These are phyloP conservation scores for Mariannaea elegans DNA, from an alignment of 2,329 filamentous ascomycete species.

Conservation along the genomic window DNA sequence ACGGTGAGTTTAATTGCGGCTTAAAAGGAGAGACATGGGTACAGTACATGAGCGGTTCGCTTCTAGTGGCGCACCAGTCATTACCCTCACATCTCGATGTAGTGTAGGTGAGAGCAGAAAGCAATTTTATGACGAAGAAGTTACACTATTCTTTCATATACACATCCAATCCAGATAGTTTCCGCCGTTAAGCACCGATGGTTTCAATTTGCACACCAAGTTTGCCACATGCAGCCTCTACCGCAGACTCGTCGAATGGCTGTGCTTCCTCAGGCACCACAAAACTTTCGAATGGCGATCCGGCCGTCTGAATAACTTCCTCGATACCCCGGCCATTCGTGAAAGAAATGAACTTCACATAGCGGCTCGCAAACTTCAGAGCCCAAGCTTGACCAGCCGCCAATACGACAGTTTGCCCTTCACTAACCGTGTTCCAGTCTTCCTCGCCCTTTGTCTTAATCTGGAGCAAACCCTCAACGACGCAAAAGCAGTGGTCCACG, in stretches of 20 bases:
- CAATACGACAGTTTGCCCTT: conserved; percentile 59
- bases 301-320: conserved; percentile 51
- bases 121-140: no score
- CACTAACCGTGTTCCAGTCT: conserved; percentile 37
- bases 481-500: conserved; percentile 62
- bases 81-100: no score
- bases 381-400: conserved; percentile 56
- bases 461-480: conserved; percentile 56
- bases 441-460: conserved; percentile 47
- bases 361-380: conserved; percentile 55
- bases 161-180: no score
- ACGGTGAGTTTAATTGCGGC: no score
- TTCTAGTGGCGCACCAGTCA: no score
- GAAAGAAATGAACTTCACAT: conserved; percentile 57
- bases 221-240: not conserved
- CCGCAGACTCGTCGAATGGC: not conserved
- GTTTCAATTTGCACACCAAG: conserved; percentile 13
- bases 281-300: conserved; percentile 43
- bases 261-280: conserved; percentile 49
- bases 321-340: conserved; percentile 60
- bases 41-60: no score
- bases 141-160: no score
- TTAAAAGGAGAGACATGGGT: no score
- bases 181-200: not conserved
- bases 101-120: no score